phyloP scores from a whole-genome alignment of 768 basidiomycete species.

The Lactarius deliciosus region DNA sequence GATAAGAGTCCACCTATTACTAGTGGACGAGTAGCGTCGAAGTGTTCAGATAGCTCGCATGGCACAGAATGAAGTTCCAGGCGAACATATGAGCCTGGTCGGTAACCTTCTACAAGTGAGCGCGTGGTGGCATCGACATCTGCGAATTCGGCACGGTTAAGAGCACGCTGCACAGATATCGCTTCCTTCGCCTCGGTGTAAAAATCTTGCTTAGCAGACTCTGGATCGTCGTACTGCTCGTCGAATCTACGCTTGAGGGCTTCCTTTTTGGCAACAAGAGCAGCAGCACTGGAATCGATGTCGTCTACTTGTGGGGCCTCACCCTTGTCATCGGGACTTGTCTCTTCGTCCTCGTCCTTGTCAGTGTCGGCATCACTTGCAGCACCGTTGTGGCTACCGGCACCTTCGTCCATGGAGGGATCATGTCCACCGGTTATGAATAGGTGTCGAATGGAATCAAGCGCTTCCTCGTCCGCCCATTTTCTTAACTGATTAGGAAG shows the following conservation, averaged over 20 bases:
- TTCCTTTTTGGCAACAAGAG: conserved; percentile 85
- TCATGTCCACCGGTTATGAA: conserved; percentile 83
- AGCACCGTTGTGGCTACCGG: conserved; percentile 36
- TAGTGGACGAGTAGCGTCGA: conserved; percentile 88
- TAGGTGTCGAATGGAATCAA: conserved; percentile 81
- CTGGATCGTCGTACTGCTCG: conserved; percentile 92
- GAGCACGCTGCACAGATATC: conserved; percentile 76
- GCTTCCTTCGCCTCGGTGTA: conserved; percentile 92
- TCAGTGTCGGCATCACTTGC: conserved; percentile 38
- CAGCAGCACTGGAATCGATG: conserved; percentile 45
- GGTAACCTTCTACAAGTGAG: conserved; percentile 83
- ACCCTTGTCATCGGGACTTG: conserved; percentile 38
- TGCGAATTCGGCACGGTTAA: conserved; percentile 86
- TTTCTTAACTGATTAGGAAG: conserved; percentile 52
- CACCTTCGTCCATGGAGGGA: conserved; percentile 24
- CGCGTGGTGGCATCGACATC: conserved; percentile 74
- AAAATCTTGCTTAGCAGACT: conserved; percentile 76
- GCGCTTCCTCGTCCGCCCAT: conserved; percentile 83
- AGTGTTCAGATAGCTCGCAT: conserved; percentile 89
- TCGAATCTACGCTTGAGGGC: conserved; percentile 93
- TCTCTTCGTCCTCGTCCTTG: conserved; percentile 42
- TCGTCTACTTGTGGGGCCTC: conserved; percentile 21
- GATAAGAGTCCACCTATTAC: conserved; percentile 88
- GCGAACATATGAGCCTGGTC: conserved; percentile 90
- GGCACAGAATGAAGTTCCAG: conserved; percentile 85